These are phyloP conservation scores for Colletotrichum chlorophyti DNA, from an alignment of 2,329 filamentous ascomycete genomes.

Conservation along the genomic window DNA sequence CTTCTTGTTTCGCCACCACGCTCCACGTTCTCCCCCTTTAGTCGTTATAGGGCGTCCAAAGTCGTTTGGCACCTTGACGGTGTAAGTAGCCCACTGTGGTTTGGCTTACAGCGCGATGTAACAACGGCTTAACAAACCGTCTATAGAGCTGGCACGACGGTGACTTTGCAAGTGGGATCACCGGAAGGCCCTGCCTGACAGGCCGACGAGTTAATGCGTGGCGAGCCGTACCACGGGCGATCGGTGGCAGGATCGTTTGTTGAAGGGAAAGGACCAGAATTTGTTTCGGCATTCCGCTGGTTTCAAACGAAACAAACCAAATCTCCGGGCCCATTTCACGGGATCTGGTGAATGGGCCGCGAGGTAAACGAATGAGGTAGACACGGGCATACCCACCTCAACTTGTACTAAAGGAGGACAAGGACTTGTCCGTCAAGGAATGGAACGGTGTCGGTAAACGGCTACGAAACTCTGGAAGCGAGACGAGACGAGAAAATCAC, in stretches of 20 bases:
- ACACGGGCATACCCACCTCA: background rate
- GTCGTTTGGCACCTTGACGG: no score
- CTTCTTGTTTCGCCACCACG: no score
- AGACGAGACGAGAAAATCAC: background rate
- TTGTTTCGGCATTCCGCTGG: no score
- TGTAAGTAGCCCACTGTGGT: no score
- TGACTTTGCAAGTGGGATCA: background rate
- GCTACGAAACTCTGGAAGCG: background rate
- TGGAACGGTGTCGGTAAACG: background rate
- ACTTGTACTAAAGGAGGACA: slow-evolving; percentile 10
- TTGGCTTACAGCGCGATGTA: slow-evolving; percentile 26
- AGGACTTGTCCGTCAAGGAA: background rate
- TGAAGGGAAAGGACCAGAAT: background rate
- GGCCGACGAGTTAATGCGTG: background rate
- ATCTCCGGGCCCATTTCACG: slow-evolving; percentile 13
- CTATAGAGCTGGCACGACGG: background rate
- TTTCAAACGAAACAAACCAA: background rate
- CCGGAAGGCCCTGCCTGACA: background rate
- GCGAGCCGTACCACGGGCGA: background rate
- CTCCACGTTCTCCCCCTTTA: no score
- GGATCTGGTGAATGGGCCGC: slow-evolving; percentile 7
- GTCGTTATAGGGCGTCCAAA: no score
- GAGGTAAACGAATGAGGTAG: background rate
- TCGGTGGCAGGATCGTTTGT: background rate
- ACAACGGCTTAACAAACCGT: slow-evolving; percentile 14